Evolutionary conservation across 495 filamentous ascomycete species (phyloP).

Genomic region (Penicillium arizonense): DNA sequence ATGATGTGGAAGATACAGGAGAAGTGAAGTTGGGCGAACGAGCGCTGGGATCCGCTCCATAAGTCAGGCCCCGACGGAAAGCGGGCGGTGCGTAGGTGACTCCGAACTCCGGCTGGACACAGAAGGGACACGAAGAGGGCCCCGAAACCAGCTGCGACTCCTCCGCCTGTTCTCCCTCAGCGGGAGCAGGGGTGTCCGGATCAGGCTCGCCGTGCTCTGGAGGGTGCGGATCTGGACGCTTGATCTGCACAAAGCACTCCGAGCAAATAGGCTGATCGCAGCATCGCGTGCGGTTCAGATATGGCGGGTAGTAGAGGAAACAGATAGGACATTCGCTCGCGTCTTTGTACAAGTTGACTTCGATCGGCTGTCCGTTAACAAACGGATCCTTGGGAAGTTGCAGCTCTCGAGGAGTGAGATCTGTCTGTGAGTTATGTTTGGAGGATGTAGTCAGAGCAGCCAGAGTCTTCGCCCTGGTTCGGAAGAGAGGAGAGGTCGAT

Average conservation of each 20-base stretch:
- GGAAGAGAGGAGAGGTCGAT: conserved; percentile 61
- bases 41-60: conserved; percentile 48
- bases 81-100: conserved; percentile 86
- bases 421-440: conserved; percentile 64
- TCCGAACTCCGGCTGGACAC: conserved; percentile 90
- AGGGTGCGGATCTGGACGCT: conserved; percentile 91
- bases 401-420: conserved; percentile 73
- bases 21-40: conserved; percentile 55
- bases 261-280: conserved; percentile 98
- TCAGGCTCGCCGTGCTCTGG: conserved; percentile 75
- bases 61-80: conserved; percentile 81
- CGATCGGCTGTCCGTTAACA: conserved; percentile 87
- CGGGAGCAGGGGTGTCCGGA: conserved; percentile 42
- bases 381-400: conserved; percentile 78
- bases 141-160: conserved; percentile 80
- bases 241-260: conserved; percentile 99
- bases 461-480: conserved; percentile 76
- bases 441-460: conserved; percentile 73
- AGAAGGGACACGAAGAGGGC: conserved; percentile 92
- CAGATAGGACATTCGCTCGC: conserved; percentile 92
- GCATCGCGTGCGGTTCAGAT: conserved; percentile 92
- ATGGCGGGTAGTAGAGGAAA: conserved; percentile 93
- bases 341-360: conserved; percentile 91
- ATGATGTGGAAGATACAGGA: conserved; percentile 67
- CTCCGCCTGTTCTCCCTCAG: conserved; percentile 35